Conservation (phyloP, 177 flowering plant species). For the Tripterygium wilfordii region DNA sequence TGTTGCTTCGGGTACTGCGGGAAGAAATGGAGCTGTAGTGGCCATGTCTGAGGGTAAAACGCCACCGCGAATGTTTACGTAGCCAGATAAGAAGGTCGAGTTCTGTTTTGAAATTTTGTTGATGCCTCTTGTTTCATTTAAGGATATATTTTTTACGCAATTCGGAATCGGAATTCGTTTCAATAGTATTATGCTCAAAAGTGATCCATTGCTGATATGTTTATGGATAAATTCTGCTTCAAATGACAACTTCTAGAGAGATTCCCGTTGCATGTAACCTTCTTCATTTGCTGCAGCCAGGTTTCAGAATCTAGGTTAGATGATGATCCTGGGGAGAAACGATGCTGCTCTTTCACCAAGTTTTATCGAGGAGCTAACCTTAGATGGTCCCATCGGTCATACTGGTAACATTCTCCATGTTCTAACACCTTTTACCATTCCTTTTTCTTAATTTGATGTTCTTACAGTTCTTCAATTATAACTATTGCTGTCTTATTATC, state of each 20-base stretch:
- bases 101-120: background rate
- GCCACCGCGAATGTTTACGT: background rate
- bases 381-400: slow-evolving; percentile 89
- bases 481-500: slow-evolving; percentile 5
- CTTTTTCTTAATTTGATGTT: background rate
- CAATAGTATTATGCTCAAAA: too few species aligned
- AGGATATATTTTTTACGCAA: too few species aligned
- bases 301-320: slow-evolving; percentile 90
- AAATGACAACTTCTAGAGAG: too few species aligned
- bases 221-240: too few species aligned
- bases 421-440: background rate
- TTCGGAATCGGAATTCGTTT: too few species aligned
- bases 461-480: background rate
- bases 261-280: background rate
- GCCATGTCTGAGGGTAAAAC: background rate
- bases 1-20: background rate
- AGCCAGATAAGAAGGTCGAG: slow-evolving; percentile 1
- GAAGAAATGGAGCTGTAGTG: background rate
- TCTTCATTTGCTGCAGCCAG: slow-evolving; percentile 22
- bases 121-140: too few species aligned
- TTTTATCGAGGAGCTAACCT: slow-evolving; percentile 79
- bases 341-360: slow-evolving; percentile 92
- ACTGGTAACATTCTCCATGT: slow-evolving; percentile 34
- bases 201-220: too few species aligned
- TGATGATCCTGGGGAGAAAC: slow-evolving; percentile 86